Evolutionary conservation across 495 filamentous ascomycete genomes (phyloP).

Genomic region (Polyplosphaeria fusca): DNA sequence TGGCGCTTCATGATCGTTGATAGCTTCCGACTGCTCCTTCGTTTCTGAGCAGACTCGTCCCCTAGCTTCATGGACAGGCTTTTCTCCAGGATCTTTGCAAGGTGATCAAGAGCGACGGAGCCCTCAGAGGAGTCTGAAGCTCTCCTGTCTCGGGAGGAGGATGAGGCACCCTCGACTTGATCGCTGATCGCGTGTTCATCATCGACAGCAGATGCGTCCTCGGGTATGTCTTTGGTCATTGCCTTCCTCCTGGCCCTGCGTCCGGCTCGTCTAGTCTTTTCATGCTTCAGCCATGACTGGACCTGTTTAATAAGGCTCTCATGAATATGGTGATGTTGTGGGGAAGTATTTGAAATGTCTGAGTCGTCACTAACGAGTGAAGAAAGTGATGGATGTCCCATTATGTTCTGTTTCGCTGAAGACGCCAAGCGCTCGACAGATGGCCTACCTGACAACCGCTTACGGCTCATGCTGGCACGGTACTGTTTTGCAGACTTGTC

Average conservation of each 20-base stretch:
- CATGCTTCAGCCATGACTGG: slow-evolving; percentile 72
- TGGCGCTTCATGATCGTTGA: slow-evolving; percentile 37
- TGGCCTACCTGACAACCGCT: slow-evolving; percentile 37
- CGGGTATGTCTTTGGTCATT: slow-evolving; percentile 1
- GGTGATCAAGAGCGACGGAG: slow-evolving; percentile 37
- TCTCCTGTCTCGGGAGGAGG: background rate
- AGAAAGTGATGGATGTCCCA: slow-evolving; percentile 12
- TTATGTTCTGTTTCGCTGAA: slow-evolving; percentile 1
- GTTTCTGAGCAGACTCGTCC: slow-evolving; percentile 42
- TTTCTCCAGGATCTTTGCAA: slow-evolving; percentile 39
- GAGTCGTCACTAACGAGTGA: slow-evolving; percentile 20
- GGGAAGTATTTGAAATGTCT: slow-evolving; percentile 12
- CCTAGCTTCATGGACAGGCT: slow-evolving; percentile 32
- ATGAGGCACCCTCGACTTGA: background rate
- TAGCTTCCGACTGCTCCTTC: slow-evolving; percentile 15
- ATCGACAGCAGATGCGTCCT: background rate
- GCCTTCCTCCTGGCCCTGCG: slow-evolving; percentile 46
- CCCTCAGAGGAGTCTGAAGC: slow-evolving; percentile 33
- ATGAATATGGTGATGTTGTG: slow-evolving; percentile 16
- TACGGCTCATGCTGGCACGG: slow-evolving; percentile 28
- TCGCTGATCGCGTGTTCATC: background rate
- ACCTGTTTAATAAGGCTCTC: slow-evolving; percentile 67
- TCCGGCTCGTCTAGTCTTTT: slow-evolving; percentile 62
- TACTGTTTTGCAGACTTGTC: slow-evolving; percentile 36
- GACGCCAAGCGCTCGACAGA: slow-evolving; percentile 22